Evolutionary conservation across 345 rosid species (phyloP).

Genomic region (Iberis pinnata): DNA sequence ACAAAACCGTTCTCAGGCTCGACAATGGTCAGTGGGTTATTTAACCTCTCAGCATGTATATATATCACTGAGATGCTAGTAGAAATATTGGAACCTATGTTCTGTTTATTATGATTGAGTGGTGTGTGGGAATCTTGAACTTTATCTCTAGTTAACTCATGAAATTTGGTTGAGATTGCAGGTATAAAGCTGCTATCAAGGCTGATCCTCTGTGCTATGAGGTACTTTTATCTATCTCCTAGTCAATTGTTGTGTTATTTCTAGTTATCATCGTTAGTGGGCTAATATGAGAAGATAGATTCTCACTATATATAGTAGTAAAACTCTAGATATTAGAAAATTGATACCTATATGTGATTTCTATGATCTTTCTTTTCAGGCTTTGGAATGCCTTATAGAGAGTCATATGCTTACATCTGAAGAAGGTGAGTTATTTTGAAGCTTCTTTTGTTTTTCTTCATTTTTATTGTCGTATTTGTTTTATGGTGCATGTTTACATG

Average conservation of each 20-base stretch:
- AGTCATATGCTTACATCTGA: conserved; percentile 93
- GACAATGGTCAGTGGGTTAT: conserved; percentile 53
- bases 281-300: conserved; percentile 1
- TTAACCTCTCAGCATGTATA: conserved; percentile 2
- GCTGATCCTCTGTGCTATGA: conserved; percentile 97
- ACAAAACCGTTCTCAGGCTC: conserved; percentile 84
- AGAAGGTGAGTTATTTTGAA: conserved; percentile 51
- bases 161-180: conserved; percentile 22
- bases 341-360: conserved; percentile 7
- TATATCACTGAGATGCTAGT: background rate
- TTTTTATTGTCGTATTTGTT: conserved; percentile 9
- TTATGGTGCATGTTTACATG: background rate
- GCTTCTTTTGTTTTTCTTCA: background rate
- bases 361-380: conserved; percentile 41
- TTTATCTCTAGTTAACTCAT: background rate
- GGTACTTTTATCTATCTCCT: conserved; percentile 42
- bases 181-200: conserved; percentile 96
- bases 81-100: conserved; percentile 8
- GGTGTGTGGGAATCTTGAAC: background rate
- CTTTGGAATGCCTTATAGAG: conserved; percentile 89
- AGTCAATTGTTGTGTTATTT: conserved; percentile 13
- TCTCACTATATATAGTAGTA: conserved; percentile 3
- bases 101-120: background rate
- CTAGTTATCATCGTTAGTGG: background rate
- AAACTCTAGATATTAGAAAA: conserved; percentile 2